Conservation (phyloP, 306 rosid genomes). For the Elaeagnus macrophylla region DNA sequence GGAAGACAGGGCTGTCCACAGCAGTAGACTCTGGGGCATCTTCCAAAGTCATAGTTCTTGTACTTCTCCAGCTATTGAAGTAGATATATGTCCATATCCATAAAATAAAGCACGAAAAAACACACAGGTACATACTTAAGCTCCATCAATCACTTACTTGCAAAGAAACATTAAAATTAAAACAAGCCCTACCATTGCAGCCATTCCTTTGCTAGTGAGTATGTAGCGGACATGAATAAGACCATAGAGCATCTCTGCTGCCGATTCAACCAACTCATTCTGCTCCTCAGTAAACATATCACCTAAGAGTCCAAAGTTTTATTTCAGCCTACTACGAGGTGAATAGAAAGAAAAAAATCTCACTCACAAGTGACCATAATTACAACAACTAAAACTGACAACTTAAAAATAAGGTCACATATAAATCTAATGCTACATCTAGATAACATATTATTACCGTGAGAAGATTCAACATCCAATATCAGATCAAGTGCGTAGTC, state of each 20-base stretch:
- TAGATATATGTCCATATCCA: slow-evolving; percentile 11
- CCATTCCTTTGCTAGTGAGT: slow-evolving; percentile 87
- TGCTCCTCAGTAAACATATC: slow-evolving; percentile 97
- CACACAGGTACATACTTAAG: not conserved
- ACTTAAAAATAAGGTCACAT: not conserved
- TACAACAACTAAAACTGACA: not conserved
- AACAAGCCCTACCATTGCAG: slow-evolving; percentile 66
- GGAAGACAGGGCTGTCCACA: slow-evolving; percentile 99
- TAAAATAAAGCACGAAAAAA: not conserved
- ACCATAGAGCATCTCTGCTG: slow-evolving; percentile 98
- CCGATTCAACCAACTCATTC: slow-evolving; percentile 91
- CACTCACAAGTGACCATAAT: not conserved
- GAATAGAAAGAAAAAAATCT: no score
- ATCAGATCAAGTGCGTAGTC: slow-evolving; percentile 96
- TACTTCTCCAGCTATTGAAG: slow-evolving; percentile 74
- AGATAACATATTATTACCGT: slow-evolving; percentile 41
- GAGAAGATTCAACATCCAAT: slow-evolving; percentile 96
- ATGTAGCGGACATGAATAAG: slow-evolving; percentile 89
- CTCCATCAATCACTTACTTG: no score
- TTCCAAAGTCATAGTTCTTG: slow-evolving; percentile 90
- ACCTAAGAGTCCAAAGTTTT: slow-evolving; percentile 27
- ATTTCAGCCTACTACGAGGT: no score
- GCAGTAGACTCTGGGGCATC: slow-evolving; percentile 98
- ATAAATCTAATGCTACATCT: not conserved
- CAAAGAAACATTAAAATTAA: not conserved